Percentiles rank a stretch among this genome's conserved stretches.
Conservation (phyloP, 371 early-diverging fungal genomes). For the Zychaea mexicana region DNA sequence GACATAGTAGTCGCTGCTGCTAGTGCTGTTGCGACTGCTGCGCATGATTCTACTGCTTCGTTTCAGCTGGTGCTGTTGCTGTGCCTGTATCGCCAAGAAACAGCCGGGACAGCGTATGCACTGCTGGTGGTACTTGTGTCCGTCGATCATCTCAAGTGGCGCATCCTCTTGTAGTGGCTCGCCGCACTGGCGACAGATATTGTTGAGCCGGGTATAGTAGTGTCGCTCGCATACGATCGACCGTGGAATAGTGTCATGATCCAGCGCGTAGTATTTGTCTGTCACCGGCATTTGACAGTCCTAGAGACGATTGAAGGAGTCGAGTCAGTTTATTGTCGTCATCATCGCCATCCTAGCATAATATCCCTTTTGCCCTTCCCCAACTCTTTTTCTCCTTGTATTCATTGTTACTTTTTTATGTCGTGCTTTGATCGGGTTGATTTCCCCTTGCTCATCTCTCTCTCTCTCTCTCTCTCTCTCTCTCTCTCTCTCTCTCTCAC, state of each 20-base stretch:
- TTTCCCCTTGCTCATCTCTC: not conserved
- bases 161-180: not conserved
- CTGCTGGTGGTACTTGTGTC: conserved; percentile 17
- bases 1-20: not conserved
- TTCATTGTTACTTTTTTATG: no score
- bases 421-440: no score
- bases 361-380: not conserved
- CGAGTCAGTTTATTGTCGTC: not conserved
- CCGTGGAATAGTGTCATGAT: conserved; percentile 1
- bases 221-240: conserved; percentile 18
- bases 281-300: conserved; percentile 18
- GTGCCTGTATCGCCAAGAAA: conserved; percentile 11
- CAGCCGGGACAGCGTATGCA: conserved; percentile 19
- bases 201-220: conserved; percentile 9
- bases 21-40: not conserved
- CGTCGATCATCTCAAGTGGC: conserved; percentile 5
- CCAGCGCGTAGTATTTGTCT: conserved; percentile 20
- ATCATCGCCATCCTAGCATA: not conserved
- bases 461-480: not conserved
- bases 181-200: conserved; percentile 9
- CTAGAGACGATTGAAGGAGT: conserved; percentile 8
- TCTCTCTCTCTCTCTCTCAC: not conserved
- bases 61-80: not conserved
- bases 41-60: not conserved
- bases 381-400: not conserved